Evolutionary conservation across 23 red algal species (phyloP).

Genomic region (Agarophyton chilense): DNA sequence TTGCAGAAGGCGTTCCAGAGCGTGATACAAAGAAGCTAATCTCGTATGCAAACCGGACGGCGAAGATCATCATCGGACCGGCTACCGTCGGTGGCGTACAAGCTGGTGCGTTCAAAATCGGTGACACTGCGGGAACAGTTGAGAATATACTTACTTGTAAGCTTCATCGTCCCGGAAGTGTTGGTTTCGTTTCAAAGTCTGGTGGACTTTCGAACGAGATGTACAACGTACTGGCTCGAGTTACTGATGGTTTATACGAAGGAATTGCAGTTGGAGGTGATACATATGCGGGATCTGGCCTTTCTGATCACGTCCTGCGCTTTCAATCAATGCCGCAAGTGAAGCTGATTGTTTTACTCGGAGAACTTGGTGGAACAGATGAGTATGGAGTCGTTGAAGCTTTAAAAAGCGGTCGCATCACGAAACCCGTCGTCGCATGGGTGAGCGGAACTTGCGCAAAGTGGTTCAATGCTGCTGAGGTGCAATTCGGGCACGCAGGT

Average conservation of each 20-base stretch:
- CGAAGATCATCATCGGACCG: slow-evolving; percentile 95
- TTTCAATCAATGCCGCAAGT: slow-evolving; percentile 84
- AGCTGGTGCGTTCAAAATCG: slow-evolving; percentile 96
- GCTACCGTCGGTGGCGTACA: slow-evolving; percentile 97
- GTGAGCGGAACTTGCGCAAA: slow-evolving; percentile 95
- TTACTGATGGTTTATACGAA: slow-evolving; percentile 95
- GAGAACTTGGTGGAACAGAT: slow-evolving; percentile 95
- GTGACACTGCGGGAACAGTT: slow-evolving; percentile 95
- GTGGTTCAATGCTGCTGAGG: slow-evolving; percentile 95
- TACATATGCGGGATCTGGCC: slow-evolving; percentile 90
- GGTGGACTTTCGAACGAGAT: slow-evolving; percentile 98
- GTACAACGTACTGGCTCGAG: slow-evolving; percentile 93
- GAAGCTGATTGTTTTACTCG: slow-evolving; percentile 94
- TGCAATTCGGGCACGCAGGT: slow-evolving; percentile 99
- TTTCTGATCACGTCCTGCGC: slow-evolving; percentile 91
- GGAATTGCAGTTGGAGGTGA: slow-evolving; percentile 98
- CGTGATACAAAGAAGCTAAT: slow-evolving; percentile 90
- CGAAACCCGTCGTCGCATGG: slow-evolving; percentile 97
- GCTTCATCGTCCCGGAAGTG: slow-evolving; percentile 92
- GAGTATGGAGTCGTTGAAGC: slow-evolving; percentile 87
- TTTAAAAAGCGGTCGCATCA: slow-evolving; percentile 76
- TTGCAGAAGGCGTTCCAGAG: slow-evolving; percentile 98
- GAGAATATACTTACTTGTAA: slow-evolving; percentile 97
- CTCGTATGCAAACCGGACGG: slow-evolving; percentile 37
- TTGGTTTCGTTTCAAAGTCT: slow-evolving; percentile 98